A percentile compares a stretch with the other conserved stretches of the same genome.
Conservation (phyloP, 2,329 filamentous ascomycete species). For the Arachnomyces sp. region DNA sequence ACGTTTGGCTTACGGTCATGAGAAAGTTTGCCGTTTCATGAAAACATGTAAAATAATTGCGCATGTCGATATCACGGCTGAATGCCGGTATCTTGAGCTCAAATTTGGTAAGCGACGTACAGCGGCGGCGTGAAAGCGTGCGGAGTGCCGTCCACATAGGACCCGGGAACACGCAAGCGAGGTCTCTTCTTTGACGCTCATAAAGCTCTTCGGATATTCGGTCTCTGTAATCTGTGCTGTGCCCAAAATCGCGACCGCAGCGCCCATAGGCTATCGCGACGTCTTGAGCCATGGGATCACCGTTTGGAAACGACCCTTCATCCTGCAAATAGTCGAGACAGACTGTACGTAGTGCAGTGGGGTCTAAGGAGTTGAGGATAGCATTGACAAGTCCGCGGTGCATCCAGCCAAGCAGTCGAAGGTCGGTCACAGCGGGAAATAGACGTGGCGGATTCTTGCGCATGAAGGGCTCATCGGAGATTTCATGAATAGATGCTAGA, state of each 20-base stretch:
- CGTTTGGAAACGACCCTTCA: conserved; percentile 7
- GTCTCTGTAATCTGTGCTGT: background rate
- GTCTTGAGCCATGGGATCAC: conserved; percentile 1
- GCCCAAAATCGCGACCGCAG: background rate
- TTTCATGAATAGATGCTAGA: conserved; percentile 6
- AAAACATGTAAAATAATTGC: conserved; percentile 5
- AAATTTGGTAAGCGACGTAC: conserved; percentile 4
- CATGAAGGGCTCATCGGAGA: conserved; percentile 2
- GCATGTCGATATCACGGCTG: background rate
- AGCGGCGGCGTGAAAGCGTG: conserved; percentile 1
- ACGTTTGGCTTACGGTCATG: background rate
- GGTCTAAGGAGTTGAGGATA: conserved; percentile 7
- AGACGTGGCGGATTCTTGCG: conserved; percentile 7
- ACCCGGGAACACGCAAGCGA: conserved; percentile 3
- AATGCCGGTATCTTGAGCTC: conserved; percentile 5
- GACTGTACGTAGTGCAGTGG: background rate
- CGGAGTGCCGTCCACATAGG: conserved; percentile 8
- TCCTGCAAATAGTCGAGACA: conserved; percentile 7
- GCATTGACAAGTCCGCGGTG: conserved; percentile 9
- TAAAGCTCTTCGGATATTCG: conserved; percentile 6
- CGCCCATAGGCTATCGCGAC: background rate
- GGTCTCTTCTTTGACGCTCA: conserved; percentile 2
- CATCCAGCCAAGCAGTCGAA: conserved; percentile 10
- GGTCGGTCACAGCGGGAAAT: conserved; percentile 7
- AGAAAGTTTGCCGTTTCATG: conserved; percentile 2